These are phyloP conservation scores for Ascodesmis nigricans DNA, from an alignment of 495 filamentous ascomycete genomes.

Conservation along the genomic window DNA sequence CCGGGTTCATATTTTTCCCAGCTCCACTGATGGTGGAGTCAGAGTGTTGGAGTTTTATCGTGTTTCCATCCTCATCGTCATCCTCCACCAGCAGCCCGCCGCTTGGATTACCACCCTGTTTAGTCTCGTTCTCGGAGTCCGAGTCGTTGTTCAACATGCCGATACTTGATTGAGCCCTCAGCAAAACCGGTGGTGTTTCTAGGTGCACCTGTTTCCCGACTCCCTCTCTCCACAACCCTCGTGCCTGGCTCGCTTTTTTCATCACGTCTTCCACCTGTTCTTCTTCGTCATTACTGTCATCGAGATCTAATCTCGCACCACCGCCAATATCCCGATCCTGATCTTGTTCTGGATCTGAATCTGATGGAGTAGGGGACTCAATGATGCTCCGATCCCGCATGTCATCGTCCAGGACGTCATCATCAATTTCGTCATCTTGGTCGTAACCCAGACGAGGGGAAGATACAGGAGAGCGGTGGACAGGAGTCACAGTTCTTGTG, in stretches of 20 bases:
- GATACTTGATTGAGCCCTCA: constrained; percentile 7
- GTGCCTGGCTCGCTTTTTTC: constrained; percentile 13
- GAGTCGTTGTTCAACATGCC: constrained; percentile 10
- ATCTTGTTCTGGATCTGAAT: not conserved
- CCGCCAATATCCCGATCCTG: not conserved
- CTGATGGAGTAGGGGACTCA: not conserved
- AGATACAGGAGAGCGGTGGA: no score
- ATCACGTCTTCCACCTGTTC: constrained; percentile 12
- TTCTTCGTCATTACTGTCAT: constrained; percentile 16
- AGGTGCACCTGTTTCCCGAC: constrained; percentile 11
- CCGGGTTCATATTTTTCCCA: constrained; percentile 1
- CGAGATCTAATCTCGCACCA: constrained; percentile 15
- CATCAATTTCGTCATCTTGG: no score
- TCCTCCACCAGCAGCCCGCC: no score
- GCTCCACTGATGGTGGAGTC: not conserved
- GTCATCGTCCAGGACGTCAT: no score
- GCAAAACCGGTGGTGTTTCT: not conserved
- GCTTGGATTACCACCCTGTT: no score
- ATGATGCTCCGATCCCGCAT: no score
- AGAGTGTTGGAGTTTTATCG: not conserved
- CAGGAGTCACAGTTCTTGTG: no score
- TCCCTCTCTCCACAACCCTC: constrained; percentile 20
- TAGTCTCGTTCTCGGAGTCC: constrained; percentile 7
- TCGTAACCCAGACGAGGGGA: no score
- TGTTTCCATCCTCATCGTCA: not conserved